Evolutionary conservation across 2,329 filamentous ascomycete species (phyloP).

Genomic region (Fusarium pilosicola): DNA sequence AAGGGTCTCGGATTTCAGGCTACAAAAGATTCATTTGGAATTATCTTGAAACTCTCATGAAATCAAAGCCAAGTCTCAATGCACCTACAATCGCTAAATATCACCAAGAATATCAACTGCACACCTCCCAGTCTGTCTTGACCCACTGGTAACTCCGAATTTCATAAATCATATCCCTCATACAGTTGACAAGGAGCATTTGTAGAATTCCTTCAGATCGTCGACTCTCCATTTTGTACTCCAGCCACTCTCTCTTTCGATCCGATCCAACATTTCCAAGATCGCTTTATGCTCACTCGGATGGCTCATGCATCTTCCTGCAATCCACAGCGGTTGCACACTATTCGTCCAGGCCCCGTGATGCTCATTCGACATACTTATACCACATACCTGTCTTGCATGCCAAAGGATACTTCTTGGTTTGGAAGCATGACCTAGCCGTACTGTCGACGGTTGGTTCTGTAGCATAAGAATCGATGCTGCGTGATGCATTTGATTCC

Average conservation of each 20-base stretch:
- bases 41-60: neutral
- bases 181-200: slow-evolving; percentile 19
- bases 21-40: neutral
- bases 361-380: slow-evolving; percentile 62
- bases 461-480: slow-evolving; percentile 62
- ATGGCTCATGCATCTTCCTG: slow-evolving; percentile 62
- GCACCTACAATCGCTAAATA: neutral
- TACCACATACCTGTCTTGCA: slow-evolving; percentile 62
- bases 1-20: fast-evolving
- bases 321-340: slow-evolving; percentile 64
- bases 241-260: slow-evolving; percentile 64
- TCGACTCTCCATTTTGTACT: slow-evolving; percentile 63
- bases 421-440: slow-evolving; percentile 57
- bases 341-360: slow-evolving; percentile 65
- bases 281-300: slow-evolving; percentile 54
- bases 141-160: neutral
- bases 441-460: slow-evolving; percentile 52
- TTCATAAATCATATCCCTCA: neutral
- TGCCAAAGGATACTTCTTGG: slow-evolving; percentile 59
- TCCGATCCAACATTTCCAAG: slow-evolving; percentile 57
- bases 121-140: too few relatives aligned
- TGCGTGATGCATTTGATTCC: slow-evolving; percentile 65
- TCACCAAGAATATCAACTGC: neutral
- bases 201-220: slow-evolving; percentile 60
- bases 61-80: neutral